phyloP scores from a whole-genome alignment of 2,329 filamentous ascomycete genomes.

The Aspergillus fructus region DNA sequence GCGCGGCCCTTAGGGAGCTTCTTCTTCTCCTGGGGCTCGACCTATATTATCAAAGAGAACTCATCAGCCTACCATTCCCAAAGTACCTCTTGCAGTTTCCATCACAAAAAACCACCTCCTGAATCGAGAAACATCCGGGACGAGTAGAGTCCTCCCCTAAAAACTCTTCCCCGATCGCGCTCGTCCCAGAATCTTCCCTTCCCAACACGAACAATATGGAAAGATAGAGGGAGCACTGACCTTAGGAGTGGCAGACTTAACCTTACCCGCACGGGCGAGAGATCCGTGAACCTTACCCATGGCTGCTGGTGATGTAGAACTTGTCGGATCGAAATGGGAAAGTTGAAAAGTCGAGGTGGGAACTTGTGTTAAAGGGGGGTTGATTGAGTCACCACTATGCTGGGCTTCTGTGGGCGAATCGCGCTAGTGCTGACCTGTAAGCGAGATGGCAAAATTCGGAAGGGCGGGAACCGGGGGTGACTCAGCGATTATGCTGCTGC shows the following conservation, averaged over 20 bases:
- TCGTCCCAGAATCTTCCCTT: neutral
- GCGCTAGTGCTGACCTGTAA: conserved; percentile 18
- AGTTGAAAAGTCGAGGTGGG: conserved; percentile 14
- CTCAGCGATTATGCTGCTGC: conserved; percentile 7
- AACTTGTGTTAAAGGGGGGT: conserved; percentile 6
- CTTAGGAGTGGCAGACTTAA: conserved; percentile 26
- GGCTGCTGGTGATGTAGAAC: conserved; percentile 51
- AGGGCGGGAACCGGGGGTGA: neutral
- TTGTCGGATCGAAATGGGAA: conserved; percentile 22
- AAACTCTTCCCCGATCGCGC: neutral
- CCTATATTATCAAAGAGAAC: conserved; percentile 13
- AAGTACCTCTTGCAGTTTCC: neutral
- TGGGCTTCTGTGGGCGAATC: conserved; percentile 20
- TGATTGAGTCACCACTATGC: conserved; percentile 12
- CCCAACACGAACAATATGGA: neutral
- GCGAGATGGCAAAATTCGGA: conserved; percentile 20
- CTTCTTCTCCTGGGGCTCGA: conserved; percentile 69
- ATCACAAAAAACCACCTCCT: neutral
- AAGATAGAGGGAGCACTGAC: conserved; percentile 2
- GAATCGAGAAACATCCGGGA: neutral
- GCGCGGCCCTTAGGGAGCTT: conserved; percentile 97
- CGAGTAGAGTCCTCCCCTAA: neutral
- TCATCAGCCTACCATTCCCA: conserved; percentile 3
- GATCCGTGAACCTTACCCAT: conserved; percentile 96
- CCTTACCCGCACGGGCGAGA: conserved; percentile 31